A percentile compares a stretch with the other conserved stretches of the same genome.
Conservation (phyloP, 495 filamentous ascomycete genomes). For the Hypoxylon crocopeplum region DNA sequence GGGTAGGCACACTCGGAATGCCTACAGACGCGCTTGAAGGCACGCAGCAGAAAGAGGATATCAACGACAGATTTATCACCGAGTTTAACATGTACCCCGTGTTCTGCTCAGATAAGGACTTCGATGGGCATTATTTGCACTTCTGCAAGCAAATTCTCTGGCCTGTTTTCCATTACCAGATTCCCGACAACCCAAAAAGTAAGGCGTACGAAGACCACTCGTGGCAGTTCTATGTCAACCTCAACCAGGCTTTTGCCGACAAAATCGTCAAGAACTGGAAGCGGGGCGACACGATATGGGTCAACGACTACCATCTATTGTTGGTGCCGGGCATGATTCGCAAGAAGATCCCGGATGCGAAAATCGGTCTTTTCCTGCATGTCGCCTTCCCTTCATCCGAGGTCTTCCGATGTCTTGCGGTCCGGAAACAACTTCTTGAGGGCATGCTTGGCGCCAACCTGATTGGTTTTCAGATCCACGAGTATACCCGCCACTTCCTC, state of each 20-base stretch:
- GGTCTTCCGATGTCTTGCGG: conserved; percentile 87
- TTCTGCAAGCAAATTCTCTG: conserved; percentile 92
- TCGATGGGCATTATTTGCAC: conserved; percentile 90
- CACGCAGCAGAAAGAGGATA: conserved; percentile 73
- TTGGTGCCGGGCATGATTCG: conserved; percentile 92
- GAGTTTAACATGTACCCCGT: conserved; percentile 83
- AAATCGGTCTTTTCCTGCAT: conserved; percentile 95
- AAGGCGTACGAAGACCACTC: conserved; percentile 97
- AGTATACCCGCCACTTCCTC: conserved; percentile 91
- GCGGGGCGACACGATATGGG: conserved; percentile 87
- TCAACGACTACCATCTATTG: conserved; percentile 92
- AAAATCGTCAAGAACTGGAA: conserved; percentile 90
- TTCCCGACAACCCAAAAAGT: conserved; percentile 95
- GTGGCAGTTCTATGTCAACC: conserved; percentile 88
- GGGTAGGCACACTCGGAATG: conserved; percentile 91
- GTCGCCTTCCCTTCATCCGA: conserved; percentile 95
- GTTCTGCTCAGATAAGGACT: conserved; percentile 84
- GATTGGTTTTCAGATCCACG: conserved; percentile 88
- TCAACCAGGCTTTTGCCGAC: conserved; percentile 91
- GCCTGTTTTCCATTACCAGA: conserved; percentile 95
- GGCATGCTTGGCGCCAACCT: conserved; percentile 91
- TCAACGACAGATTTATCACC: conserved; percentile 76
- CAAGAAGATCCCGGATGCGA: conserved; percentile 82
- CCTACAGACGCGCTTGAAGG: conserved; percentile 81
- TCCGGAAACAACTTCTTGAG: conserved; percentile 82